These are phyloP conservation scores for Pluteus cervinus DNA, from an alignment of 768 basidiomycete genomes.

Conservation along the genomic window DNA sequence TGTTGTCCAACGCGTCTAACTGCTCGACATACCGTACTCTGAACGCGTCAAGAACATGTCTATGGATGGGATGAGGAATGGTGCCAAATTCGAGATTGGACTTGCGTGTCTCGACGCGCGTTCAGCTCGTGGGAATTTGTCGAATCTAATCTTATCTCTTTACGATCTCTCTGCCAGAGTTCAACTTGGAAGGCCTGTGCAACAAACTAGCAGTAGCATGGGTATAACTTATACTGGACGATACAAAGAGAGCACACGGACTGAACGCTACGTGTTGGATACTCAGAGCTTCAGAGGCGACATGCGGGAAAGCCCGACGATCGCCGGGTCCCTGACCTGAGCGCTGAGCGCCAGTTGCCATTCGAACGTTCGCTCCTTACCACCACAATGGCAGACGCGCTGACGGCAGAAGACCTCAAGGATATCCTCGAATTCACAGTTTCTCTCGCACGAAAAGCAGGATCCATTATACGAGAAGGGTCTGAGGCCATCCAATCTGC, in stretches of 20 bases:
- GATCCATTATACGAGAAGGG: slow-evolving; percentile 70
- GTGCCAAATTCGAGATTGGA: slow-evolving; percentile 11
- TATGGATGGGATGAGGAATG: slow-evolving; percentile 17
- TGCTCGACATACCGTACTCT: slow-evolving; percentile 70
- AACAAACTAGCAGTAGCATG: no score
- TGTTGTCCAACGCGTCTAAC: background rate
- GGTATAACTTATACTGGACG: no score
- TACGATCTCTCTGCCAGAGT: no score
- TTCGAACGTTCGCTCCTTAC: no score
- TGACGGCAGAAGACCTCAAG: slow-evolving; percentile 46
- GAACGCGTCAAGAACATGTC: slow-evolving; percentile 92
- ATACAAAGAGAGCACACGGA: no score
- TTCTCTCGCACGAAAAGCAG: slow-evolving; percentile 68
- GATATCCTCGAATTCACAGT: slow-evolving; percentile 64
- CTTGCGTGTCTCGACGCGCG: slow-evolving; percentile 40
- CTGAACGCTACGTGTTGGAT: no score
- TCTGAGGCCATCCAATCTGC: slow-evolving; percentile 63
- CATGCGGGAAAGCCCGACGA: no score
- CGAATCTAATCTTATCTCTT: slow-evolving; percentile 28
- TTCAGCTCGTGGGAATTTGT: slow-evolving; percentile 34
- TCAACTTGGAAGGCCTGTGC: no score
- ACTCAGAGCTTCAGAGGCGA: no score
- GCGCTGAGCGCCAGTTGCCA: no score
- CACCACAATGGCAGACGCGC: slow-evolving; percentile 21
- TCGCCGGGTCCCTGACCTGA: no score